These are phyloP conservation scores for Globisporangium recalcitrans DNA, from an alignment of 352 stramenopile genomes.

Conservation along the genomic window DNA sequence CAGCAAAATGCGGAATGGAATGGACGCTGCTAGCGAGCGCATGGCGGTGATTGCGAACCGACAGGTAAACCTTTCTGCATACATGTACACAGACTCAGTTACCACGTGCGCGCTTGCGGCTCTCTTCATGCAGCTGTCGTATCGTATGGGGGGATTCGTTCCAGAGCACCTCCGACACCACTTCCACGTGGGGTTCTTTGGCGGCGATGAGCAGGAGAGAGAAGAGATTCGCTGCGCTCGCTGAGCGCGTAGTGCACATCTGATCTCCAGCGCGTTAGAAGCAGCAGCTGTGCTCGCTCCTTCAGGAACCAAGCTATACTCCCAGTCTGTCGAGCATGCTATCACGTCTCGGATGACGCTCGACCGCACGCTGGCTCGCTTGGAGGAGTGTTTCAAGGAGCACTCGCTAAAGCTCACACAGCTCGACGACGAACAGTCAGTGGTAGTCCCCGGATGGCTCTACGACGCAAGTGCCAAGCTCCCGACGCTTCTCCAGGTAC, in stretches of 20 bases:
- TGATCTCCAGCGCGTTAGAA: constrained; percentile 31
- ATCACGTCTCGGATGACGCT: constrained; percentile 60
- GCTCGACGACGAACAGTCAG: constrained; percentile 19
- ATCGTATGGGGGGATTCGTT: constrained; percentile 33
- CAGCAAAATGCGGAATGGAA: background rate
- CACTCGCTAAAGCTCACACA: constrained; percentile 21
- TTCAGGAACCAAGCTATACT: constrained; percentile 35
- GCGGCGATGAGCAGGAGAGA: constrained; percentile 17
- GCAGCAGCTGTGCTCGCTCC: background rate
- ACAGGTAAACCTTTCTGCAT: background rate
- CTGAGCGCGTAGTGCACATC: constrained; percentile 41
- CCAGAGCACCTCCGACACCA: constrained; percentile 40
- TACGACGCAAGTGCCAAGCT: constrained; percentile 24
- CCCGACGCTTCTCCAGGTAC: constrained; percentile 55
- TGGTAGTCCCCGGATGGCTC: constrained; percentile 10
- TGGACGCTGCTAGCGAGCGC: background rate
- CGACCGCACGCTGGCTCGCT: constrained; percentile 24
- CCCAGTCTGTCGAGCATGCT: constrained; percentile 35
- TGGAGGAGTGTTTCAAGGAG: constrained; percentile 39
- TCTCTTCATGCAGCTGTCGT: background rate
- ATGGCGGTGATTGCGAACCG: no score
- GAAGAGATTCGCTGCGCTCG: constrained; percentile 32
- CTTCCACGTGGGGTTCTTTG: constrained; percentile 27
- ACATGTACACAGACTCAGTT: background rate
- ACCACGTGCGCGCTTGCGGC: no score